Base-by-base conservation (phyloP, 306 rosid species). In the Rubus idaeus region DNA sequence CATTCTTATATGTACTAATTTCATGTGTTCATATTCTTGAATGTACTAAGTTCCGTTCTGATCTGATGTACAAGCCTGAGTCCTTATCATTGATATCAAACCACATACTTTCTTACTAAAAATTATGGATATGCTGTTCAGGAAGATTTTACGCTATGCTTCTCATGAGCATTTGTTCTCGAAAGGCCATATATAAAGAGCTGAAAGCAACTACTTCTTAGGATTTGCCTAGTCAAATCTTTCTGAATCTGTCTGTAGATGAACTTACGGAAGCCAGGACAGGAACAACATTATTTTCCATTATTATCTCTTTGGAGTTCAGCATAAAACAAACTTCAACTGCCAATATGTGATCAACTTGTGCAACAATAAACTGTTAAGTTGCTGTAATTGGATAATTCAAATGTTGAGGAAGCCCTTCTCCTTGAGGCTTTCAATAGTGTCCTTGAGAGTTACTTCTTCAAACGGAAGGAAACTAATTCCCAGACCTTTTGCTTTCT, bases 401-500 rank as follows among this genome's bases (percentile, higher is more conserved):
- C 64, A 63, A 17, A 52, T 4, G 13, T 20, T 11, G 39, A 77
- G 70, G 13, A 71, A 65, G n/a, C 78, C 81, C 62, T 82, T 82
- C 35, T 77, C 82, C 79, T 26, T 74, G 11, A 82, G 56, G 82
- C 82, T 74, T 60, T 79, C 77, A 39, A 71, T 35, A 14, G 73
- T 51, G 26, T 79, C 82, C 71, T 46, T 47, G 2, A 82, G 77
- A 50, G 52, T 82, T 13, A 11, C 41, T 63, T 81, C 41, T 63
- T 81, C 80, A 61, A 81, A 37, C 4, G 80, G 82, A 56, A 39
- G 65, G 61, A 72, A 78, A 42, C 18, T 58, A 14, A 82, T 37
- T 21, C 85, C 85, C 76, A 77, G 63, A 37, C 73, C n/a, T 41
- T 46, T 68, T n/a, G 79, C 82, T 23, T 68, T 82, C 52, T 50